Conservation (phyloP, 176 grass and related monocot genomes). For the Olyra latifolia region DNA sequence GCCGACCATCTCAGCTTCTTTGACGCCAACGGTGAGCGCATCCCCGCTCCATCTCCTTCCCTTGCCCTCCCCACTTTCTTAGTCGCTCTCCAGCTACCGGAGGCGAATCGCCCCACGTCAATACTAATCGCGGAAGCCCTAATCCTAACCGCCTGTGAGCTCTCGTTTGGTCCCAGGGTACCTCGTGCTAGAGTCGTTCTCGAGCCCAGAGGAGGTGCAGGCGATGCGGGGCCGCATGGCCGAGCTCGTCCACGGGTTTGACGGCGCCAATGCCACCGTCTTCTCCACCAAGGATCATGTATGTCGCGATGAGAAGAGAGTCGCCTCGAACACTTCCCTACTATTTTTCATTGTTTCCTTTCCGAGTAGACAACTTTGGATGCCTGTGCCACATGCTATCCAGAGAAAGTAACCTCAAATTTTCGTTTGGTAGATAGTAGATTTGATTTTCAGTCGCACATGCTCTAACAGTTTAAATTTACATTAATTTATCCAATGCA, state of each 20-base stretch:
- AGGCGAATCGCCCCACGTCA: not conserved
- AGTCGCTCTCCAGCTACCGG: not conserved
- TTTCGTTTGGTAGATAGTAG: not conserved
- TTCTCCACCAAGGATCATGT: conserved; percentile 96
- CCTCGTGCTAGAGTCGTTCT: conserved; percentile 79
- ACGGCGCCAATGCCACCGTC: conserved; percentile 46
- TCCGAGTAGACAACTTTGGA: not conserved
- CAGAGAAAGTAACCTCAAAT: not conserved
- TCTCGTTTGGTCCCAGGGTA: conserved; percentile 55
- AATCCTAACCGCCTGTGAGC: not conserved
- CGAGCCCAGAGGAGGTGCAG: conserved; percentile 54
- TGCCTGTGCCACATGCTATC: not conserved
- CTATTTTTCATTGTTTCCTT: not conserved
- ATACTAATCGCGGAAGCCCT: not conserved
- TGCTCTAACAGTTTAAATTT: not conserved
- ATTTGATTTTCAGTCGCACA: not conserved
- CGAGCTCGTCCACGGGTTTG: conserved; percentile 64
- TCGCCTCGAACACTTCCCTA: not conserved
- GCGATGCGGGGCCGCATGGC: conserved; percentile 77
- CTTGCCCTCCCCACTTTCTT: not conserved
- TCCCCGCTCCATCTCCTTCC: not conserved
- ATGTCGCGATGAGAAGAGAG: not conserved
- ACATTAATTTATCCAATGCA: conserved; percentile 37
- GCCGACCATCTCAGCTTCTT: conserved; percentile 71
- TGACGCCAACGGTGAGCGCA: conserved; percentile 57